phyloP scores from a whole-genome alignment of 2,329 filamentous ascomycete species.

The Microcyclospora tardicrescens region DNA sequence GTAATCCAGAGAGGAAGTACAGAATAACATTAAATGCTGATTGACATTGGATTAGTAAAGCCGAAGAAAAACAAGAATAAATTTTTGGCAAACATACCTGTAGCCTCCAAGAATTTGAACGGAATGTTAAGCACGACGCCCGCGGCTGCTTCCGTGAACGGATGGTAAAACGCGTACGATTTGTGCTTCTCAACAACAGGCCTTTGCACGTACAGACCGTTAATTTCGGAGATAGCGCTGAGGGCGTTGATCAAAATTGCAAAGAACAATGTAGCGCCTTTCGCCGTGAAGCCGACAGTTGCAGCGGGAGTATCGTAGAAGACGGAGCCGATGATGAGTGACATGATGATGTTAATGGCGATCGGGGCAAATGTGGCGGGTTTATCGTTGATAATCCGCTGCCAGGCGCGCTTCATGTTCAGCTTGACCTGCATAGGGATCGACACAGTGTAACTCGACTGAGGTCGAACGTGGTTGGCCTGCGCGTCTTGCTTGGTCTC shows the following conservation, averaged over 20 bases:
- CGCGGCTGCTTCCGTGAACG: conserved; percentile 38
- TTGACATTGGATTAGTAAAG: too few relatives aligned
- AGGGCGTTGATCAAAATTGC: conserved; percentile 48
- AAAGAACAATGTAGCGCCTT: conserved; percentile 47
- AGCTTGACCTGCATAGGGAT: conserved; percentile 41
- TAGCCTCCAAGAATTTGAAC: conserved; percentile 40
- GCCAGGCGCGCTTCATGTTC: conserved; percentile 38
- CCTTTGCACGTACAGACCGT: conserved; percentile 43
- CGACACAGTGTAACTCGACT: conserved; percentile 47
- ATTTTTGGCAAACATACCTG: too few relatives aligned
- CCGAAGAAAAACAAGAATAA: too few relatives aligned
- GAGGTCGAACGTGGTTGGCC: conserved; percentile 39
- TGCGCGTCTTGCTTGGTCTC: conserved; percentile 40
- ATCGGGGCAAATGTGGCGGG: conserved; percentile 35
- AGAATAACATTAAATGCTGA: conserved; percentile 42
- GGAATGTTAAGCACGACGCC: conserved; percentile 44
- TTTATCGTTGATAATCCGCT: conserved; percentile 41
- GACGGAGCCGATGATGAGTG: conserved; percentile 49
- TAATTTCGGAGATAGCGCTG: conserved; percentile 50
- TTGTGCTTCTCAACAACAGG: conserved; percentile 37
- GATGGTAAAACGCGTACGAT: conserved; percentile 29
- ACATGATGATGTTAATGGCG: conserved; percentile 40
- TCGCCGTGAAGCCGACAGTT: conserved; percentile 40
- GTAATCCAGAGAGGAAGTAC: conserved; percentile 44
- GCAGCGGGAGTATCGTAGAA: conserved; percentile 42